These are phyloP conservation scores for Mycosphaerella arachidis DNA, from an alignment of 2,329 filamentous ascomycete species.

Conservation along the genomic window DNA sequence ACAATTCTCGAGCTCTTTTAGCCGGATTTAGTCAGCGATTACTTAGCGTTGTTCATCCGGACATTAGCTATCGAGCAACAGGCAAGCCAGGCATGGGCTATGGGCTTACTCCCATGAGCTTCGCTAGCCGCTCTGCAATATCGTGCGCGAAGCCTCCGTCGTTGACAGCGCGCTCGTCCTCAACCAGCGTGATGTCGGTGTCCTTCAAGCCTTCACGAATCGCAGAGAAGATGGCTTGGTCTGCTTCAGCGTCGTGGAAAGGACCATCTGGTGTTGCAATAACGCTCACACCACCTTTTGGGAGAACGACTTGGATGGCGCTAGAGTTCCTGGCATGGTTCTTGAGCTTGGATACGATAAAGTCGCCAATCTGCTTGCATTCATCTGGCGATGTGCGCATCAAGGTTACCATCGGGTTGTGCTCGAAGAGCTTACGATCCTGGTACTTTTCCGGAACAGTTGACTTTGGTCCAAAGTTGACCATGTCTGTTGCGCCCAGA, in stretches of 20 bases:
- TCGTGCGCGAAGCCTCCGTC: constrained; percentile 48
- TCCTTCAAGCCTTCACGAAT: constrained; percentile 48
- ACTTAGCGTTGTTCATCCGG: neutral
- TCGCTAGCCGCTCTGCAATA: constrained; percentile 38
- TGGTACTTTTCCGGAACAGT: constrained; percentile 55
- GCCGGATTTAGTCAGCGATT: constrained; percentile 13
- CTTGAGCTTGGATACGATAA: constrained; percentile 53
- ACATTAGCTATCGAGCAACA: neutral
- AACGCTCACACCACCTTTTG: constrained; percentile 57
- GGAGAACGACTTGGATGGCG: constrained; percentile 55
- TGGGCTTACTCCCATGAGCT: constrained; percentile 17
- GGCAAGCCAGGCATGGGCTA: neutral
- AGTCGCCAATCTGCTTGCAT: constrained; percentile 50
- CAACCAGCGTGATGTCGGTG: constrained; percentile 44
- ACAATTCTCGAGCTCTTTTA: constrained; percentile 2
- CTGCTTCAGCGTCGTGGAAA: constrained; percentile 50
- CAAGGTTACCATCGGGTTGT: constrained; percentile 63
- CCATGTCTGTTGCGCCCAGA: constrained; percentile 52
- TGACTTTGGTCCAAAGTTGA: constrained; percentile 57
- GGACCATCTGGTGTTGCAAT: constrained; percentile 50
- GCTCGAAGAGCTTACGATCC: constrained; percentile 53
- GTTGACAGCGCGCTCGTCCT: constrained; percentile 53
- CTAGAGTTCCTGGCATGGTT: constrained; percentile 37
- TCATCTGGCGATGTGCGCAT: constrained; percentile 61
- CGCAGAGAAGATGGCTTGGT: constrained; percentile 44